These are phyloP conservation scores for Nitzschia sp. DNA, from an alignment of 108 stramenopile species.

Conservation along the genomic window DNA sequence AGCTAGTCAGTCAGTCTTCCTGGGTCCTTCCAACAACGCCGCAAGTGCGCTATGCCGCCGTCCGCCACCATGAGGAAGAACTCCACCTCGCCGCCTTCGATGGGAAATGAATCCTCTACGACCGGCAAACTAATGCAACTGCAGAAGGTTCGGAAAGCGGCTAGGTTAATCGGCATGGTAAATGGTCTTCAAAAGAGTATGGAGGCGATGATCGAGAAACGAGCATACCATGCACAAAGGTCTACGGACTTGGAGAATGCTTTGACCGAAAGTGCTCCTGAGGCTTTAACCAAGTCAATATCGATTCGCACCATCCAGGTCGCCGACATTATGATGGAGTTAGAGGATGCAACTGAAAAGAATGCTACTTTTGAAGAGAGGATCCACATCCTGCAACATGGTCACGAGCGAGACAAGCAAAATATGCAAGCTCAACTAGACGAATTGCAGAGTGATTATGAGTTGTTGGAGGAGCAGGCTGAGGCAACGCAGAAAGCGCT, in stretches of 20 bases:
- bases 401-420: background rate
- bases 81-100: too few species aligned
- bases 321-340: slow-evolving; percentile 1
- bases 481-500: background rate
- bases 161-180: background rate
- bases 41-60: too few species aligned
- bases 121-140: too few species aligned
- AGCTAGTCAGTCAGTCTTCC: too few species aligned
- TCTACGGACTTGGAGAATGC: background rate
- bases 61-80: too few species aligned
- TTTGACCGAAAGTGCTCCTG: background rate
- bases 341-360: slow-evolving; percentile 1
- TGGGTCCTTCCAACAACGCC: too few species aligned
- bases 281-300: background rate
- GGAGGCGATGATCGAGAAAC: background rate
- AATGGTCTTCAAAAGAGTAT: slow-evolving; percentile 3
- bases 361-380: background rate
- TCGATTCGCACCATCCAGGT: background rate
- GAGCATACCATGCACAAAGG: background rate
- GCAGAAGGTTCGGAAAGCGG: too few species aligned
- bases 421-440: background rate
- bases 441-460: background rate
- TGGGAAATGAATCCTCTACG: too few species aligned
- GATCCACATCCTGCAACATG: background rate
- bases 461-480: background rate